A percentile compares a stretch with the other conserved stretches of the same genome.
Conservation (phyloP, 2,329 filamentous ascomycete genomes). For the Rhynchosporium graminicola region DNA sequence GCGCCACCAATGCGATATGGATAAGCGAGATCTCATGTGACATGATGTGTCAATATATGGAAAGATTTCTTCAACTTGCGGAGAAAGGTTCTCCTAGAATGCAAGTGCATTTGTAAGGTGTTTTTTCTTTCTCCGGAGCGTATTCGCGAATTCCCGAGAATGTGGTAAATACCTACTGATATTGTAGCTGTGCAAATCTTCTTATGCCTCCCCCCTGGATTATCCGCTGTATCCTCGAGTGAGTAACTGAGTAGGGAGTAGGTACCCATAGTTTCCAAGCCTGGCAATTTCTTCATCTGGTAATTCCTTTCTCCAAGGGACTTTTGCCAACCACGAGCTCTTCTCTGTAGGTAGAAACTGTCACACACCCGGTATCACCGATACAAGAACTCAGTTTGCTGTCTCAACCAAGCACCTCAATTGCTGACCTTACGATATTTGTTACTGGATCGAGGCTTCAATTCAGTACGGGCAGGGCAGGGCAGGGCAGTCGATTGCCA, state of each 20-base stretch:
- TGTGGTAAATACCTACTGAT: too few species aligned
- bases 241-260: too few species aligned
- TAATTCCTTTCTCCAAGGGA: slow-evolving; percentile 14
- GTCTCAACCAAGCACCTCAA: slow-evolving; percentile 9
- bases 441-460: slow-evolving; percentile 20
- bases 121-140: background rate
- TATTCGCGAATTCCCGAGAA: background rate
- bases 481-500: slow-evolving; percentile 20
- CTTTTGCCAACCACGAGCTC: background rate
- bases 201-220: slow-evolving; percentile 10
- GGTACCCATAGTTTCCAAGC: background rate
- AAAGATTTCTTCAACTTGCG: background rate
- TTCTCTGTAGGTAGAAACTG: background rate
- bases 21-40: background rate
- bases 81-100: background rate
- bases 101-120: background rate
- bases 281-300: slow-evolving; percentile 17
- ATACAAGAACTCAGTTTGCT: background rate
- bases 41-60: background rate
- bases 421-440: slow-evolving; percentile 25
- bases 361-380: slow-evolving; percentile 1
- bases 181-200: slow-evolving; percentile 1
- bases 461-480: background rate
- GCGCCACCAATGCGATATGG: background rate
- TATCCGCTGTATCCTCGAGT: background rate